These are phyloP conservation scores for Fusarium anguioides DNA, from an alignment of 2,329 filamentous ascomycete species.

Conservation along the genomic window DNA sequence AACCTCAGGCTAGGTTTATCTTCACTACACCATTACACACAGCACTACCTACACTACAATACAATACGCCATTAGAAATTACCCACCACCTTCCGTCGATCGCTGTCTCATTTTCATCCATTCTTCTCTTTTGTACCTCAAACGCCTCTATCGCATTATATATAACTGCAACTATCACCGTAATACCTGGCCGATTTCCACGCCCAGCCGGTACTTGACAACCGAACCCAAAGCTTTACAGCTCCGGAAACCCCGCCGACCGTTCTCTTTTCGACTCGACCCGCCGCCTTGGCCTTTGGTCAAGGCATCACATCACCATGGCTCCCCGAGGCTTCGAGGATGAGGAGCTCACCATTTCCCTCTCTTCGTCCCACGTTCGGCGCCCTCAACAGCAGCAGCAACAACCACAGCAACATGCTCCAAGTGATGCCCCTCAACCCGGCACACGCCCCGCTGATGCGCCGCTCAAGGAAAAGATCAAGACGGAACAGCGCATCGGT, in stretches of 20 bases:
- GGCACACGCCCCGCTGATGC: constrained; percentile 49
- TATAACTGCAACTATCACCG: background rate
- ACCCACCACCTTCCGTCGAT: constrained; percentile 15
- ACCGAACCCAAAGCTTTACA: constrained; percentile 8
- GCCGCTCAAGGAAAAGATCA: constrained; percentile 59
- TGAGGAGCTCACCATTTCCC: constrained; percentile 83
- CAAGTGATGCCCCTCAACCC: constrained; percentile 42
- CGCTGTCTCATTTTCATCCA: constrained; percentile 21
- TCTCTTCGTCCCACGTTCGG: constrained; percentile 73
- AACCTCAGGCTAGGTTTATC: background rate
- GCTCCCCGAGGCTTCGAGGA: constrained; percentile 74
- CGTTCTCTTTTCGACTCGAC: constrained; percentile 20
- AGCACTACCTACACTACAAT: background rate
- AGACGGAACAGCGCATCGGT: constrained; percentile 85
- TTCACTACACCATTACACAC: background rate
- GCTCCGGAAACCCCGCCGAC: constrained; percentile 24
- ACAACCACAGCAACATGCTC: constrained; percentile 41
- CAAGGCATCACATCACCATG: constrained; percentile 52
- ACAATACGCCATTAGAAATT: constrained; percentile 2
- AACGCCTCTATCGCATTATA: background rate
- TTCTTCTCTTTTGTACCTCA: background rate
- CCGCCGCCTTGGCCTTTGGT: constrained; percentile 33
- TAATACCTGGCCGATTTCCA: background rate
- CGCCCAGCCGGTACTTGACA: constrained; percentile 2
- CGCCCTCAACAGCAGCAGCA: constrained; percentile 54